Percentiles rank a stretch among this genome's conserved stretches.
phyloP scores from a whole-genome alignment of 2,329 filamentous ascomycete genomes.

The Penicillium sp. region DNA sequence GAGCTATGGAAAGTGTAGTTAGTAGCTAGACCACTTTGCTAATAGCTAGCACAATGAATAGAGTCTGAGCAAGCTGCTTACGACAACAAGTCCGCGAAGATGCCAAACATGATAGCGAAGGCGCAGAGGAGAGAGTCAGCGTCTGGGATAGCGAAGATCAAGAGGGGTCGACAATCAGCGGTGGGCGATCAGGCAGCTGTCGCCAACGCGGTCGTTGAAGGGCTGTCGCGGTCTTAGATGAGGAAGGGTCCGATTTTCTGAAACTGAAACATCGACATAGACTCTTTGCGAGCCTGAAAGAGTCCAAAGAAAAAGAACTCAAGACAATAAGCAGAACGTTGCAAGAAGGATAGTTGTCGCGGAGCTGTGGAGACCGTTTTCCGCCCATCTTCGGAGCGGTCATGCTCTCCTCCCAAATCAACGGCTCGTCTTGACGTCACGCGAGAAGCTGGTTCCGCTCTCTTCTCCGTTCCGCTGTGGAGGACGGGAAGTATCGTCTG shows the following conservation, averaged over 20 bases:
- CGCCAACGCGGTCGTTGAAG: conserved; percentile 13
- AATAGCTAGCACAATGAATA: neutral
- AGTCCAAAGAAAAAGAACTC: neutral
- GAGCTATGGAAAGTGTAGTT: conserved; percentile 59
- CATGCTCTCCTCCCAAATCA: conserved; percentile 10
- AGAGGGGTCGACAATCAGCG: conserved; percentile 13
- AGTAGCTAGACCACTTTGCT: conserved; percentile 9
- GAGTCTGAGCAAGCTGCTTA: conserved; percentile 47
- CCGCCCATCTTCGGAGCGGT: conserved; percentile 10
- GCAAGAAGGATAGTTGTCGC: neutral
- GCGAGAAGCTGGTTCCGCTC: neutral
- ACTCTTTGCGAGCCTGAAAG: neutral
- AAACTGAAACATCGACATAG: neutral
- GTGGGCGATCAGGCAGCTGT: conserved; percentile 16
- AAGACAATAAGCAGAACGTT: neutral
- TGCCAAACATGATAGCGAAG: conserved; percentile 66
- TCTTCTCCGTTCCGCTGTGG: neutral
- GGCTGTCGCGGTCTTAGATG: neutral
- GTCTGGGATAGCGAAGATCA: conserved; percentile 6
- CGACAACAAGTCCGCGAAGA: conserved; percentile 77
- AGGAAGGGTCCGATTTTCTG: neutral
- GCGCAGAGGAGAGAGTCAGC: conserved; percentile 1
- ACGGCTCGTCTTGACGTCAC: conserved; percentile 28
- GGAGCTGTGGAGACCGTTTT: neutral
- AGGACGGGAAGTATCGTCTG: neutral